Conservation (phyloP, 768 basidiomycete genomes). For the Kwoniella botswanensis region DNA sequence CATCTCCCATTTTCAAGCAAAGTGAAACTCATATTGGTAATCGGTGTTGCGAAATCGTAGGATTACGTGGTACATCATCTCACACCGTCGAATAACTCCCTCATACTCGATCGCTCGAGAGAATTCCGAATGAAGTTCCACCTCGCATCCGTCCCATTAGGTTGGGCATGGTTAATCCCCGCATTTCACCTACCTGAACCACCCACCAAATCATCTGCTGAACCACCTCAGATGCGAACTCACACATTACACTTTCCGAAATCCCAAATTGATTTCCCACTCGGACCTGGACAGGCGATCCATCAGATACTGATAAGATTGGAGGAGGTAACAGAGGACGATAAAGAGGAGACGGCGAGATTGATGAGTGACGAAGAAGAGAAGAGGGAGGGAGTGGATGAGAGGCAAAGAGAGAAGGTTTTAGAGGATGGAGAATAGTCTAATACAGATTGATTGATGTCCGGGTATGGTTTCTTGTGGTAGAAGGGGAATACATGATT, state of each 20-base stretch:
- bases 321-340: conserved; percentile 60
- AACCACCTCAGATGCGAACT: conserved; percentile 1
- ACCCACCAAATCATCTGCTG: conserved; percentile 37
- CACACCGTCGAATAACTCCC: conserved; percentile 7
- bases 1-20: too few species aligned
- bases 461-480: too few species aligned
- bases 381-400: conserved; percentile 55
- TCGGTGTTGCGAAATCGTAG: conserved; percentile 59
- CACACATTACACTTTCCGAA: conserved; percentile 60
- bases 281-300: conserved; percentile 72
- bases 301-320: conserved; percentile 71
- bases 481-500: too few species aligned
- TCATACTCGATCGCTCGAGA: conserved; percentile 33
- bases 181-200: conserved; percentile 74
- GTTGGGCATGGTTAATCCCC: conserved; percentile 87
- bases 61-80: conserved; percentile 63
- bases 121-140: conserved; percentile 46
- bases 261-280: conserved; percentile 76
- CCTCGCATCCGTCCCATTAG: conserved; percentile 68
- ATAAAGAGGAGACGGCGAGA: conserved; percentile 29
- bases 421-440: conserved; percentile 29
- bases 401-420: conserved; percentile 32
- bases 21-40: too few species aligned
- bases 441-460: too few species aligned
- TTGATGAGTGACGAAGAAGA: conserved; percentile 46